These are phyloP conservation scores for Hippophae gyantsensis DNA, from an alignment of 306 rosid genomes.

Conservation along the genomic window DNA sequence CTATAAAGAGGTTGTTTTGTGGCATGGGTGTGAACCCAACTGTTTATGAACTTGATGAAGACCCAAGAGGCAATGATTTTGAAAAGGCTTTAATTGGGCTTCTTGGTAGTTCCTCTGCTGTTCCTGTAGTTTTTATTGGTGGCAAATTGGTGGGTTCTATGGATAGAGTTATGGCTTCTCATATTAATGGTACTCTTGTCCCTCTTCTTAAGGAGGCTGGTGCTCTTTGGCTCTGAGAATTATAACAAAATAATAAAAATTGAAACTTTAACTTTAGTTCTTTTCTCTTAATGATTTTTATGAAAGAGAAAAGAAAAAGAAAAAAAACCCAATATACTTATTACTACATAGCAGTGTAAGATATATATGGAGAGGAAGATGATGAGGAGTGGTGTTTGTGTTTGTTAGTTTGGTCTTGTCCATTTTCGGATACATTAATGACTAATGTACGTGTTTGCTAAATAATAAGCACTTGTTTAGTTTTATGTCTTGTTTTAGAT, in stretches of 20 bases:
- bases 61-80: slow-evolving; percentile 52
- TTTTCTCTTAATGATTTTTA: background rate
- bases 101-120: slow-evolving; percentile 32
- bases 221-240: slow-evolving; percentile 65
- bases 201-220: slow-evolving; percentile 94
- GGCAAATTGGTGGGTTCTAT: slow-evolving; percentile 74
- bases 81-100: slow-evolving; percentile 48
- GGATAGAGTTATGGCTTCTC: slow-evolving; percentile 87
- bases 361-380: too few relatives aligned
- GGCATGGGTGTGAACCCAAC: slow-evolving; percentile 90
- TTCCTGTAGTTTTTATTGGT: slow-evolving; percentile 76
- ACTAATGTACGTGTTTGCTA: too few relatives aligned
- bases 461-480: too few relatives aligned
- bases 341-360: too few relatives aligned
- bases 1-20: slow-evolving; percentile 69
- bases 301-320: background rate
- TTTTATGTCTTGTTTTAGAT: too few relatives aligned
- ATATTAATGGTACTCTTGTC: slow-evolving; percentile 70
- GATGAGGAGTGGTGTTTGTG: too few relatives aligned
- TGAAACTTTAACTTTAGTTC: too few relatives aligned
- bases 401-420: too few relatives aligned
- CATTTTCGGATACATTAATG: too few relatives aligned
- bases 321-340: too few relatives aligned
- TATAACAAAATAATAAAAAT: too few relatives aligned
- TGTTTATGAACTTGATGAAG: slow-evolving; percentile 64